These are phyloP conservation scores for Austroboletus olivaceoglutinosus DNA, from an alignment of 1,284 basidiomycete genomes.

Conservation along the genomic window DNA sequence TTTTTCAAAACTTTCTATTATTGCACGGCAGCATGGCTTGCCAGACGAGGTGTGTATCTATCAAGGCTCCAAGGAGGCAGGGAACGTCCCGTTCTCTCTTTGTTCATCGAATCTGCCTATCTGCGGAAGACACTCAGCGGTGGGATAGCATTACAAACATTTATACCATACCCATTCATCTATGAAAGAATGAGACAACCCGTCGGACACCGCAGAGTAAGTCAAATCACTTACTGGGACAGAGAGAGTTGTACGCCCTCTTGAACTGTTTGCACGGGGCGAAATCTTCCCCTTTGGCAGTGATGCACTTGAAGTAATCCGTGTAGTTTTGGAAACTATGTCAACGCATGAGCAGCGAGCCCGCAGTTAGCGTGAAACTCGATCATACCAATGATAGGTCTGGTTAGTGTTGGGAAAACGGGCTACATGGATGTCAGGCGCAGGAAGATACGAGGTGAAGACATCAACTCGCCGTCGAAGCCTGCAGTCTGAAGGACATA, in stretches of 20 bases:
- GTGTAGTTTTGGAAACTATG: constrained; percentile 93
- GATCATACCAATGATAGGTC: constrained; percentile 84
- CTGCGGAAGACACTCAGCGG: constrained; percentile 41
- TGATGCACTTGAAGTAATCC: constrained; percentile 97
- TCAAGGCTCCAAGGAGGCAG: constrained; percentile 81
- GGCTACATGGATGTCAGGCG: constrained; percentile 44
- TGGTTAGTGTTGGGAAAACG: constrained; percentile 97
- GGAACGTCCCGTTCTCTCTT: constrained; percentile 89
- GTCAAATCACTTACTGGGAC: constrained; percentile 80
- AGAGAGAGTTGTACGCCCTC: constrained; percentile 93
- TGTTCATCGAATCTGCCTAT: constrained; percentile 89
- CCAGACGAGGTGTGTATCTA: constrained; percentile 12
- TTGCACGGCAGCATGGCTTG: constrained; percentile 5
- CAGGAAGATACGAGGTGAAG: neutral
- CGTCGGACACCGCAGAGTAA: neutral
- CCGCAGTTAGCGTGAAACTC: neutral
- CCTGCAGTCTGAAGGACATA: constrained; percentile 82
- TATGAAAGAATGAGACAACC: constrained; percentile 34
- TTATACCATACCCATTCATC: constrained; percentile 77
- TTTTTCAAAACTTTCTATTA: constrained; percentile 12
- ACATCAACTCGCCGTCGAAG: constrained; percentile 67
- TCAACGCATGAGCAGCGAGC: constrained; percentile 7
- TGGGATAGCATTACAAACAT: neutral
- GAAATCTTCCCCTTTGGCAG: constrained; percentile 97
- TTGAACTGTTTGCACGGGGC: constrained; percentile 99